Evolutionary conservation across 305 asterid genomes (phyloP), one percentile per base, ranked within the genome.

Genomic region (Fraxinus floribunda): DNA sequence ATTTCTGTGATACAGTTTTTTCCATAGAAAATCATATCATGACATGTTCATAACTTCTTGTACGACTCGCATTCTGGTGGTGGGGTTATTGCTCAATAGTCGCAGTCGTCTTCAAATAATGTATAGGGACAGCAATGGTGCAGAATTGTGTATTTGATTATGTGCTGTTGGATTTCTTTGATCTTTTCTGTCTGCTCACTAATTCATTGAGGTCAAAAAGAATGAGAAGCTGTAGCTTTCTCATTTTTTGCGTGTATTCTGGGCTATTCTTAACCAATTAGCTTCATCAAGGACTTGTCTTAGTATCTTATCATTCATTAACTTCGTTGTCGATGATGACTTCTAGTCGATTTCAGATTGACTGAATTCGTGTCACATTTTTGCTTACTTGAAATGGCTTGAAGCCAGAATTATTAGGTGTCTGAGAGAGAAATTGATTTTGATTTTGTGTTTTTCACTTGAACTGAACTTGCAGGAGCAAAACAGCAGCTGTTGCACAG

Each of bases 401-500:
- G 8, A 22, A 22, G 32, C 1, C 60, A 4, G 18, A 16, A 15
- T 49, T 15, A 15, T 49, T 49, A 15, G 60, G 60, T 16, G 55
- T 15, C 18, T 15, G 7, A 49, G 60, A 49, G 20, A 49, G 5
- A 15, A 26, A 26, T 2, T 20, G 71, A 18, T 22, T 62, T 7
- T 62, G 24, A 62, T 62, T 62, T 62, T 26, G 7, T 20, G 71
- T 20, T 0, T 44, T 62, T 62, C 29, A 1, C 13, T 18, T 44
- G 52, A 3, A 0, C 52, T 41, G 52, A 41, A 41, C 11, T 3
- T 83, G 84, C 86, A 91, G 95, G 90, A 78, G 91, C 95, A 68
- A 89, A 89, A 15, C 89, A 90, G 57, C 89, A 90, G 85, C 91
- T 91, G 30, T 36, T 91, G 22, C n/a, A 82, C 79, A 85, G 92